Conservation (phyloP, 192 early-diverging fungal species). For the Oehlia diaphana region DNA sequence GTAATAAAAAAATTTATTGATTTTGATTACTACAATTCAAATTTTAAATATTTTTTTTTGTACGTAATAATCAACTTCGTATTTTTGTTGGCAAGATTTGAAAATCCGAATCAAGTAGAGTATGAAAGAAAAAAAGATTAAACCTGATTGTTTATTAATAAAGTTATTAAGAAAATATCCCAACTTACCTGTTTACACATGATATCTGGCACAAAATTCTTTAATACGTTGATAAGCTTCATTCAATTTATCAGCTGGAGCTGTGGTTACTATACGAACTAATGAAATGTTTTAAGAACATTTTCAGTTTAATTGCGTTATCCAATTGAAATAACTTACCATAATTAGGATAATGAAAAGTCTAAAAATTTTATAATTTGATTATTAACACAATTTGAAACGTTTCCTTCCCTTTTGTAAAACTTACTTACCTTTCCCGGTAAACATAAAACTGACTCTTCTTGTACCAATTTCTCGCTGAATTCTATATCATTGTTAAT, state of each 20-base stretch:
- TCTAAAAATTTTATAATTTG: conserved; percentile 39
- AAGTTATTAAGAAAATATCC: too few relatives aligned
- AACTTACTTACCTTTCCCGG: conserved; percentile 70
- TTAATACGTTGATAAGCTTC: conserved; percentile 75
- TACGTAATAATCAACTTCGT: too few relatives aligned
- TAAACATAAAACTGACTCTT: conserved; percentile 82
- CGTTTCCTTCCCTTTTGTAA: not conserved
- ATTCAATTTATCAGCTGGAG: conserved; percentile 71
- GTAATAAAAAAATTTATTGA: too few relatives aligned
- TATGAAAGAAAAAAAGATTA: too few relatives aligned
- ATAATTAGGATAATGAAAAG: conserved; percentile 74
- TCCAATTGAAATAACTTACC: not conserved
- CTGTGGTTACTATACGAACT: conserved; percentile 79
- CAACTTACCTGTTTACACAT: conserved; percentile 36
- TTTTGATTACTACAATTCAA: too few relatives aligned
- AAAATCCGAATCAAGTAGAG: too few relatives aligned
- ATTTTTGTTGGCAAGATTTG: too few relatives aligned
- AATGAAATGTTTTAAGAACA: conserved; percentile 33
- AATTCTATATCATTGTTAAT: conserved; percentile 80
- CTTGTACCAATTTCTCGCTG: conserved; percentile 74
- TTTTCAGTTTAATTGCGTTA: not conserved
- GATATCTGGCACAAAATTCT: conserved; percentile 76
- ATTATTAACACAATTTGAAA: not conserved
- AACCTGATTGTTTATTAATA: too few relatives aligned
- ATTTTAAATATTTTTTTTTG: too few relatives aligned